Percentiles rank a stretch among this genome's conserved stretches.
Conservation (phyloP, 2,329 filamentous ascomycete genomes). For the Colletotrichum caudatum region DNA sequence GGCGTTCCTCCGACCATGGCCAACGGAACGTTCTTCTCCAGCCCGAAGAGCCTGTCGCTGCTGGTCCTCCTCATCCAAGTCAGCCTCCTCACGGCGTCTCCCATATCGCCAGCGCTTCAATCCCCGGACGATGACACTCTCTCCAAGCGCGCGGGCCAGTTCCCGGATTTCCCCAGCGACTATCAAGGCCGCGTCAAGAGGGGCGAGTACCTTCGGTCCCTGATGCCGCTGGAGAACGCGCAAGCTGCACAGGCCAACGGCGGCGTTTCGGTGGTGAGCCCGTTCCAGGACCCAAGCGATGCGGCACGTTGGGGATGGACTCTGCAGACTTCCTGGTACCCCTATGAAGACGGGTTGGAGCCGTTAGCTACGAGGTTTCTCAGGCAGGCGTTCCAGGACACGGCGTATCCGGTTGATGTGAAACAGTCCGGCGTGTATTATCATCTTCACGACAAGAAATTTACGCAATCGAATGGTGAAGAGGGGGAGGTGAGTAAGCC, state of each 20-base stretch:
- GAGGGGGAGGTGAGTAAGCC: neutral
- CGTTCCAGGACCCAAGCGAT: neutral
- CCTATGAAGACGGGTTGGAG: neutral
- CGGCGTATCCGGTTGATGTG: neutral
- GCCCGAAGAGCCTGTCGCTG: neutral
- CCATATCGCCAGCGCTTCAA: neutral
- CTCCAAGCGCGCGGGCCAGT: neutral
- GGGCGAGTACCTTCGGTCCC: neutral
- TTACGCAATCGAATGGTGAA: neutral
- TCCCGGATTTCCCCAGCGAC: neutral
- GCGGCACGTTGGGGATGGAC: slow-evolving; percentile 2
- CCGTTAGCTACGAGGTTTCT: neutral
- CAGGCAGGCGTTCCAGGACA: neutral
- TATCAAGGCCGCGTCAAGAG: slow-evolving; percentile 4
- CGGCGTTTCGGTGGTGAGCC: neutral
- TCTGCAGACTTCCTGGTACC: neutral
- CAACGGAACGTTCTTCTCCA: neutral
- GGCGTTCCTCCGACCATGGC: neutral
- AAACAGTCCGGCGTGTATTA: neutral
- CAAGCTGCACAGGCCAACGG: neutral
- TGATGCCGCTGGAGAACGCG: slow-evolving; percentile 5
- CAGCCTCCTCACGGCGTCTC: neutral
- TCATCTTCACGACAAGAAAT: neutral
- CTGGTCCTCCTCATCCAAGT: neutral
- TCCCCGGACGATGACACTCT: neutral